A percentile compares a stretch with the other conserved stretches of the same genome.
phyloP scores from a whole-genome alignment of 495 filamentous ascomycete genomes.

The Trichoderma parareesei region DNA sequence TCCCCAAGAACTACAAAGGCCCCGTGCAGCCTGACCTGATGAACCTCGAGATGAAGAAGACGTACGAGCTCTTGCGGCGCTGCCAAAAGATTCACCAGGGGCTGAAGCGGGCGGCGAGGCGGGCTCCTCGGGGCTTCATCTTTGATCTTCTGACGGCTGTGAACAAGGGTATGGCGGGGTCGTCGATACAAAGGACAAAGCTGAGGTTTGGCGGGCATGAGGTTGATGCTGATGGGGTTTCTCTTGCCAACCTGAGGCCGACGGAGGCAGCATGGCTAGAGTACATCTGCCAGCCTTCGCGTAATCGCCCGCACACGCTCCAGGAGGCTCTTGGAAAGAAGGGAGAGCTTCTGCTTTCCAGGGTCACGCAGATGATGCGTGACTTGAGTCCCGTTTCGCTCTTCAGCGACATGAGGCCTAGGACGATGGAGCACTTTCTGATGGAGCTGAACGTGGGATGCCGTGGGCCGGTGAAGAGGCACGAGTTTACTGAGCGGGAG shows the following conservation, averaged over 20 bases:
- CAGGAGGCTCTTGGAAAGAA: not conserved
- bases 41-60: not conserved
- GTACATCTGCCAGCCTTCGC: slow-evolving; percentile 5
- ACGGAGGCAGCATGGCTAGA: slow-evolving; percentile 2
- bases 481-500: not conserved
- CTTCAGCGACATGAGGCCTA: not conserved
- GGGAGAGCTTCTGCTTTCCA: not conserved
- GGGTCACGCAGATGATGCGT: not conserved
- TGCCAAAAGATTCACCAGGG: slow-evolving; percentile 6
- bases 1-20: slow-evolving; percentile 1
- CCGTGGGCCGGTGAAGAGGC: not conserved
- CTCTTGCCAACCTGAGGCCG: not conserved
- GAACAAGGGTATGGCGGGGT: not conserved
- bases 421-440: not conserved
- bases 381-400: not conserved
- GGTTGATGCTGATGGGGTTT: not conserved
- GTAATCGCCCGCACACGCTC: not conserved
- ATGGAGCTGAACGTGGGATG: not conserved
- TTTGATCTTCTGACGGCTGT: not conserved
- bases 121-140: not conserved
- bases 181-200: not conserved
- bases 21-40: not conserved
- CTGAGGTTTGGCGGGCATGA: not conserved
- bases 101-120: not conserved
- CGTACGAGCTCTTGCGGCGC: slow-evolving; percentile 1